These are phyloP conservation scores for Coccomyxa subellipsoidea DNA, from an alignment of 163 green algal species.

Conservation along the genomic window DNA sequence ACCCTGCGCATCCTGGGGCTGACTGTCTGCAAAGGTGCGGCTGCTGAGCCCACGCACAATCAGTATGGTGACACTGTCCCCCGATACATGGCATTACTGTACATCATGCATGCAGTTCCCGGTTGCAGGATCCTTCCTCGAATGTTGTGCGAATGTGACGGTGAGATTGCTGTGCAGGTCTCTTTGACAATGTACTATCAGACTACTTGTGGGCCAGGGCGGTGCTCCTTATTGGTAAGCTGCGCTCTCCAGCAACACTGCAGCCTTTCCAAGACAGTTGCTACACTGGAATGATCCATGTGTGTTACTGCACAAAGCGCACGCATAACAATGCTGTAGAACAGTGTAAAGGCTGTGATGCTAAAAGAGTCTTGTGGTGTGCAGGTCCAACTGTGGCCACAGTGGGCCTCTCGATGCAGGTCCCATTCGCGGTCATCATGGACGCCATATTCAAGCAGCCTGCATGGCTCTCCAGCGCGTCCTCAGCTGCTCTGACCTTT, in stretches of 20 bases:
- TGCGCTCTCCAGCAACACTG: neutral
- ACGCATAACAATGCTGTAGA: too few species aligned
- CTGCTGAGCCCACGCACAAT: too few species aligned
- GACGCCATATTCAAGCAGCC: constrained; percentile 55
- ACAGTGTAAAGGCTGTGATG: too few species aligned
- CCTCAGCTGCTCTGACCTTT: constrained; percentile 38
- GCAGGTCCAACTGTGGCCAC: constrained; percentile 82
- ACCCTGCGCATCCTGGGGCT: constrained; percentile 13
- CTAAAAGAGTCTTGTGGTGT: too few species aligned
- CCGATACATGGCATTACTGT: too few species aligned
- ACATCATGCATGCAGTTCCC: too few species aligned
- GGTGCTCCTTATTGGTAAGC: constrained; percentile 82
- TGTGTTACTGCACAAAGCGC: too few species aligned
- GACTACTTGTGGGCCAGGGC: constrained; percentile 95
- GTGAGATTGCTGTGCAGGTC: constrained; percentile 37
- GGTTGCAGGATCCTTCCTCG: neutral
- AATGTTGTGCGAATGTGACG: neutral
- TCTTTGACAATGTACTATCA: constrained; percentile 85
- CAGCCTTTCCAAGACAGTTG: neutral
- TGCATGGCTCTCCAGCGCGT: constrained; percentile 37
- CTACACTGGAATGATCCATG: neutral
- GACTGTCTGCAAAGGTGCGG: constrained; percentile 23
- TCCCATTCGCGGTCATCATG: constrained; percentile 74
- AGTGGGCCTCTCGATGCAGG: constrained; percentile 85
- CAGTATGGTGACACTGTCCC: too few species aligned